phyloP scores from a whole-genome alignment of 1,139 yeast species.

The Petasospora fabianii region DNA sequence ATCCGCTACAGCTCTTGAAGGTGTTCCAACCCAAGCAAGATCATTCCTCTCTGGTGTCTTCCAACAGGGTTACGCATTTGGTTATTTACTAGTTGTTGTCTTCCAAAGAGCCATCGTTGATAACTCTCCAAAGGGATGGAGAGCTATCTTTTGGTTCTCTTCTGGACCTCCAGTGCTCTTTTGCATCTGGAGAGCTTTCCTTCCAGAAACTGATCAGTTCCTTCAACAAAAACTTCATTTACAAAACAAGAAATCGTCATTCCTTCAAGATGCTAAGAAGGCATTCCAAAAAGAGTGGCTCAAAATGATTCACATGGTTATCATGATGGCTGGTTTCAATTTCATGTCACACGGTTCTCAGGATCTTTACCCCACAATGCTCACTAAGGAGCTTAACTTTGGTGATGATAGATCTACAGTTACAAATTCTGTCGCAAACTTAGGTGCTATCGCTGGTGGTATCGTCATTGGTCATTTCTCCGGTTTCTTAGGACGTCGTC shows the following conservation, averaged over 20 bases:
- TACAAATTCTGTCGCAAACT: slow-evolving; percentile 63
- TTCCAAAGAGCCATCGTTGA: slow-evolving; percentile 60
- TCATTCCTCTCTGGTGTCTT: slow-evolving; percentile 65
- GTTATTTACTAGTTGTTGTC: slow-evolving; percentile 60
- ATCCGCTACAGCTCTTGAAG: slow-evolving; percentile 65
- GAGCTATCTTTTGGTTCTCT: slow-evolving; percentile 77
- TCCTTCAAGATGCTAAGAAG: slow-evolving; percentile 22
- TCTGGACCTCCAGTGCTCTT: slow-evolving; percentile 65
- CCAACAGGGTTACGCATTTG: slow-evolving; percentile 74
- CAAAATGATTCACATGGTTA: slow-evolving; percentile 45
- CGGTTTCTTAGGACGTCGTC: slow-evolving; percentile 57
- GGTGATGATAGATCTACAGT: slow-evolving; percentile 54
- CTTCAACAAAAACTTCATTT: slow-evolving; percentile 32
- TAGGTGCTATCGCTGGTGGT: slow-evolving; percentile 71
- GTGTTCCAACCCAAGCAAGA: slow-evolving; percentile 47
- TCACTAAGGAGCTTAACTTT: slow-evolving; percentile 50
- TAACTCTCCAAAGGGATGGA: slow-evolving; percentile 53
- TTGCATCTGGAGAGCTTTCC: slow-evolving; percentile 47
- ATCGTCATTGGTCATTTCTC: slow-evolving; percentile 58
- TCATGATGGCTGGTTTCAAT: slow-evolving; percentile 62
- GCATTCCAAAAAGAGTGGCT: slow-evolving; percentile 41
- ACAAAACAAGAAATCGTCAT: slow-evolving; percentile 27
- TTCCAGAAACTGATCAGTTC: slow-evolving; percentile 64
- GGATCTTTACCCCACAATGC: slow-evolving; percentile 66
- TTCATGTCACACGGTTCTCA: slow-evolving; percentile 74